These are phyloP conservation scores for Lentithecium fluviatile DNA, from an alignment of 495 filamentous ascomycete species.

Conservation along the genomic window DNA sequence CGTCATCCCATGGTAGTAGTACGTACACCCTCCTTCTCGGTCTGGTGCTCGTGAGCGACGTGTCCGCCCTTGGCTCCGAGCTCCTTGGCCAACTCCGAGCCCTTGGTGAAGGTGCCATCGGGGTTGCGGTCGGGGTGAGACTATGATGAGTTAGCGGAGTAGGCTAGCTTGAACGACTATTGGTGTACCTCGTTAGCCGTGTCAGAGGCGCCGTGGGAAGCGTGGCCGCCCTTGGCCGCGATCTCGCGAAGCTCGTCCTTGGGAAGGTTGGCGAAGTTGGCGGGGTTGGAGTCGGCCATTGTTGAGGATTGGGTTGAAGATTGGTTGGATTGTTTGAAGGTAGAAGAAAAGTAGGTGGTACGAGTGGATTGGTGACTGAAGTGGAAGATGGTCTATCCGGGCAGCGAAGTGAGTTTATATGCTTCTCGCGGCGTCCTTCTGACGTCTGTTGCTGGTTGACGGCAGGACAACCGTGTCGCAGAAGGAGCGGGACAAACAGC, in stretches of 20 bases:
- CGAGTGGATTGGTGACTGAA: neutral
- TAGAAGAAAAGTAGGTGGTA: neutral
- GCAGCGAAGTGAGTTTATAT: no score
- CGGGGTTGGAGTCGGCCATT: conserved; percentile 38
- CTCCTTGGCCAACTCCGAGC: conserved; percentile 34
- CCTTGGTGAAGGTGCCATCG: conserved; percentile 37
- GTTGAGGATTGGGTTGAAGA: neutral
- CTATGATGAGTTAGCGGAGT: conserved; percentile 5
- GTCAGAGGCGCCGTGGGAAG: conserved; percentile 20
- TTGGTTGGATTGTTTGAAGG: neutral
- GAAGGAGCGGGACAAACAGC: neutral
- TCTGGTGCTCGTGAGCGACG: conserved; percentile 20
- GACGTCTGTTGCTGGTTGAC: conserved; percentile 1
- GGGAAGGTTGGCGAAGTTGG: conserved; percentile 44
- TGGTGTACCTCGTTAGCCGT: conserved; percentile 5
- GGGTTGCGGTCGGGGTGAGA: conserved; percentile 26
- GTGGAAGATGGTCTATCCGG: no score
- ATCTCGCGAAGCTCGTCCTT: conserved; percentile 42
- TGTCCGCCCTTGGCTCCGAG: conserved; percentile 35
- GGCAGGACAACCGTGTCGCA: neutral
- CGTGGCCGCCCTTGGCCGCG: conserved; percentile 37
- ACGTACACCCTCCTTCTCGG: conserved; percentile 17
- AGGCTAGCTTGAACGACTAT: no score
- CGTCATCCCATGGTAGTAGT: neutral
- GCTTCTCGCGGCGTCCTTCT: neutral